A percentile compares a stretch with the other conserved stretches of the same genome.
These are phyloP conservation scores for Hymenoscyphus infarciens DNA, from an alignment of 2,329 filamentous ascomycete species.

Conservation along the genomic window DNA sequence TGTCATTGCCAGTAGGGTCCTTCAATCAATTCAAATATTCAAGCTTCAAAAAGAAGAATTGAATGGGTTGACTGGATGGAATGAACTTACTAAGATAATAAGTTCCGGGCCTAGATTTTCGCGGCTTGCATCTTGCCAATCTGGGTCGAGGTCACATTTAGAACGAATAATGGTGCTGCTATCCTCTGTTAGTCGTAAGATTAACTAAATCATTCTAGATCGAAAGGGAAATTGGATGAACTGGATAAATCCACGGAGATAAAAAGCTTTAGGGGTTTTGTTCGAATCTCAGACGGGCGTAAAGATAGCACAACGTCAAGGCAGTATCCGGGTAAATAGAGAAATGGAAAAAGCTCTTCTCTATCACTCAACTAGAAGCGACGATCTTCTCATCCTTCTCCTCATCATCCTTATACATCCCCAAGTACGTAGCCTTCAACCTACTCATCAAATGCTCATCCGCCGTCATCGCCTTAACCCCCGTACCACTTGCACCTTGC, in stretches of 20 bases:
- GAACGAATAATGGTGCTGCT: too few relatives aligned
- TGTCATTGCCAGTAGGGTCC: too few relatives aligned
- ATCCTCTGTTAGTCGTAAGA: too few relatives aligned
- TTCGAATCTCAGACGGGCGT: neutral
- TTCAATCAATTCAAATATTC: neutral
- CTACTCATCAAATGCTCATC: constrained; percentile 61
- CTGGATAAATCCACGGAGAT: too few relatives aligned
- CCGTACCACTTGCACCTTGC: constrained; percentile 31
- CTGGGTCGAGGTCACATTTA: too few relatives aligned
- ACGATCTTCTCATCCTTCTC: constrained; percentile 11
- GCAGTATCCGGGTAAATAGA: neutral
- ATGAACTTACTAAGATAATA: too few relatives aligned
- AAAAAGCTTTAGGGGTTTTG: too few relatives aligned
- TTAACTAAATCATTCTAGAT: too few relatives aligned
- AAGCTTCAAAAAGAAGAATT: neutral
- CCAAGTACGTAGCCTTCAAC: constrained; percentile 55
- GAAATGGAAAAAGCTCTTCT: neutral
- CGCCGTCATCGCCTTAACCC: constrained; percentile 57
- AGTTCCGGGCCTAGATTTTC: too few relatives aligned
- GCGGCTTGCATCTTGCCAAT: too few relatives aligned
- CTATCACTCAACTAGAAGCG: neutral
- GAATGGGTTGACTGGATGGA: neutral
- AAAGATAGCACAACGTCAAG: neutral
- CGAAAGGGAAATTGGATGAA: neutral
- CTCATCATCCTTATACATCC: constrained; percentile 47